A percentile compares a stretch with the other conserved stretches of the same genome.
phyloP scores from a whole-genome alignment of 2,329 filamentous ascomycete species.

The Westerdykella aurantiaca region DNA sequence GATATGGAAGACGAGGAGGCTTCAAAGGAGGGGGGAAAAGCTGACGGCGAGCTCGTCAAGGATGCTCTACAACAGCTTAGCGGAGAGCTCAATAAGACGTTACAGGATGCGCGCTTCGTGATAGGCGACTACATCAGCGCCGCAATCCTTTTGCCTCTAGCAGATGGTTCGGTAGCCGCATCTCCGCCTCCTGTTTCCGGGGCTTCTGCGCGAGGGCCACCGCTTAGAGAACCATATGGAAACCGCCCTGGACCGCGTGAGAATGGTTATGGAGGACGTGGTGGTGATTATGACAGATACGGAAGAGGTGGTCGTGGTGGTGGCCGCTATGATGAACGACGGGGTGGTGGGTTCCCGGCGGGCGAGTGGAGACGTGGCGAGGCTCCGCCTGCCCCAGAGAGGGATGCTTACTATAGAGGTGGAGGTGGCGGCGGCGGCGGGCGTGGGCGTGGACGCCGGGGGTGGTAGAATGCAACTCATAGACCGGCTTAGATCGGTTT shows the following conservation, averaged over 20 bases:
- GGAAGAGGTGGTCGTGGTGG: constrained; percentile 34
- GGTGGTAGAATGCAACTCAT: constrained; percentile 16
- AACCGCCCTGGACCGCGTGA: constrained; percentile 21
- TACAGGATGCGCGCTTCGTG: constrained; percentile 73
- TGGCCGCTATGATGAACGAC: constrained; percentile 36
- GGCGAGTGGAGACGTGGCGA: constrained; percentile 66
- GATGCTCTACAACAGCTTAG: constrained; percentile 43
- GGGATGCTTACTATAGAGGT: constrained; percentile 17
- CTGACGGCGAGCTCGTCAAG: constrained; percentile 11
- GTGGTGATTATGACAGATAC: constrained; percentile 32
- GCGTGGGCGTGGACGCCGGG: constrained; percentile 24
- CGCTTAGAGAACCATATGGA: constrained; percentile 18
- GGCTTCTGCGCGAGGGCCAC: constrained; percentile 22
- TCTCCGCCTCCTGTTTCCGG: constrained; percentile 44
- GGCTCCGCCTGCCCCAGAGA: constrained; percentile 49
- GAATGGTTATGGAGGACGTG: constrained; percentile 31
- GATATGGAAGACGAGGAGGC: constrained; percentile 11
- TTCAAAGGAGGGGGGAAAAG: constrained; percentile 8
- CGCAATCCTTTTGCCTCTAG: constrained; percentile 68
- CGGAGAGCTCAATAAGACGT: constrained; percentile 63
- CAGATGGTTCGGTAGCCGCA: constrained; percentile 68
- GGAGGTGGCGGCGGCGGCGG: constrained; percentile 36
- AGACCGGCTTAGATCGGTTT: no score
- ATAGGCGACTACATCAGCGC: constrained; percentile 85
- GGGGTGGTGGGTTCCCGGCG: constrained; percentile 42